A percentile compares a stretch with the other conserved stretches of the same genome.
These are phyloP conservation scores for Anisogramma anomala DNA, from an alignment of 2,329 filamentous ascomycete genomes.

Conservation along the genomic window DNA sequence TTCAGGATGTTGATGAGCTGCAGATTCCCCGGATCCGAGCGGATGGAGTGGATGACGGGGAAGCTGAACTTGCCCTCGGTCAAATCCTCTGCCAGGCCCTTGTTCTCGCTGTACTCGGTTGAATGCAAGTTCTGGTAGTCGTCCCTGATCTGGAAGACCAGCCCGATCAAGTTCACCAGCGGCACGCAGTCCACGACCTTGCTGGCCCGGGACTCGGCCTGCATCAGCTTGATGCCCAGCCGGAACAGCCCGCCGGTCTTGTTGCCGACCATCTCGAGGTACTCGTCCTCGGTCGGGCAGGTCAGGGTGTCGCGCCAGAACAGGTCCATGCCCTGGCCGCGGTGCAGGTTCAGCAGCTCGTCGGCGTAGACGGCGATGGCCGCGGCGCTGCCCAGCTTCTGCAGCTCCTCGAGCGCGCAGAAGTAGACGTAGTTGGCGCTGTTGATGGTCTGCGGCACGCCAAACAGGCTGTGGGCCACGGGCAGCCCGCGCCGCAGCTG, in stretches of 20 bases:
- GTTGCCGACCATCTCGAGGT: conserved; percentile 87
- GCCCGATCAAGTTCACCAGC: conserved; percentile 72
- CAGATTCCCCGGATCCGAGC: conserved; percentile 58
- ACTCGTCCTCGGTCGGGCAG: conserved; percentile 77
- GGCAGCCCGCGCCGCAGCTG: conserved; percentile 63
- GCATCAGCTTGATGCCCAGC: conserved; percentile 78
- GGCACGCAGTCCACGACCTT: conserved; percentile 59
- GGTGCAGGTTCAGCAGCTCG: conserved; percentile 72
- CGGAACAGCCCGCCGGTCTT: conserved; percentile 84
- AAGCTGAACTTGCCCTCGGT: conserved; percentile 97
- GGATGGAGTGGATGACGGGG: conserved; percentile 87
- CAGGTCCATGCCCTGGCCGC: conserved; percentile 82
- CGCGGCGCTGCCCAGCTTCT: conserved; percentile 54
- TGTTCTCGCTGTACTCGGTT: conserved; percentile 70
- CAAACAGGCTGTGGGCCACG: conserved; percentile 75
- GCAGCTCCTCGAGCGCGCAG: conserved; percentile 61
- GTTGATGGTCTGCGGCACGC: conserved; percentile 80
- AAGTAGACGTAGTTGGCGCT: conserved; percentile 87
- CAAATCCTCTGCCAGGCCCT: conserved; percentile 88
- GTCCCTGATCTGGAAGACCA: conserved; percentile 83
- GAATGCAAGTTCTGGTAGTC: conserved; percentile 84
- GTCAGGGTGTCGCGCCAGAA: conserved; percentile 81
- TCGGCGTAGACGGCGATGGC: conserved; percentile 65
- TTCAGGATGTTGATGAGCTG: conserved; percentile 86
- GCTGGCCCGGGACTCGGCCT: conserved; percentile 47